A percentile compares a stretch with the other conserved stretches of the same genome.
These are phyloP conservation scores for Colletotrichum sp. DNA, from an alignment of 2,329 filamentous ascomycete genomes.

Conservation along the genomic window DNA sequence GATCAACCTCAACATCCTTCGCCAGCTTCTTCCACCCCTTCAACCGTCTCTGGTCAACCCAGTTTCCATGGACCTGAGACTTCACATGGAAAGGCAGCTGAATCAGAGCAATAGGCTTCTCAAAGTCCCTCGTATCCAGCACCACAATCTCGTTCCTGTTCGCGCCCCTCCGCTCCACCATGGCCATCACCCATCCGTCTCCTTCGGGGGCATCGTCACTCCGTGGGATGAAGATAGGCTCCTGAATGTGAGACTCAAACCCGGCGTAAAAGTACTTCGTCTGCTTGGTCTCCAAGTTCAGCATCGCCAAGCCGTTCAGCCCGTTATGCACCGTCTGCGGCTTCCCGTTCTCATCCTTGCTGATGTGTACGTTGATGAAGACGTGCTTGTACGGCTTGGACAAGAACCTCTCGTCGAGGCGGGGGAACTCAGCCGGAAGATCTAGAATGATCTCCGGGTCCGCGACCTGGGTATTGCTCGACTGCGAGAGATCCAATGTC, in stretches of 20 bases:
- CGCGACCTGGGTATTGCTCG: conserved; percentile 26
- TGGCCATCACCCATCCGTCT: conserved; percentile 42
- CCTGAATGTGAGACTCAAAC: conserved; percentile 39
- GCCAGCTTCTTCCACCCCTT: neutral
- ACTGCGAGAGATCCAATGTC: conserved; percentile 39
- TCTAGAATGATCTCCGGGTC: conserved; percentile 36
- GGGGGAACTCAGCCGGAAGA: conserved; percentile 46
- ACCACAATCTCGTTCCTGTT: conserved; percentile 43
- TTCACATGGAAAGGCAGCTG: conserved; percentile 40
- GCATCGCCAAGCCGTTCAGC: conserved; percentile 15
- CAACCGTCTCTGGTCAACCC: conserved; percentile 35
- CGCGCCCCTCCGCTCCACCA: conserved; percentile 22
- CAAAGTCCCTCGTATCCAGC: conserved; percentile 43
- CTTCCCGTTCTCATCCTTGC: neutral
- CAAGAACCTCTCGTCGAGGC: conserved; percentile 48
- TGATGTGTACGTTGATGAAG: conserved; percentile 39
- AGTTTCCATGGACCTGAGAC: conserved; percentile 36
- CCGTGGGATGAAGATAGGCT: conserved; percentile 45
- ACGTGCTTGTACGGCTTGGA: conserved; percentile 41
- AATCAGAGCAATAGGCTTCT: conserved; percentile 41
- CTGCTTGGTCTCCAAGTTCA: neutral
- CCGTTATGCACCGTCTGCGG: neutral
- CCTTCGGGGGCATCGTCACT: conserved; percentile 36
- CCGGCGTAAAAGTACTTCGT: conserved; percentile 32
- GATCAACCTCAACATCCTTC: neutral